These are phyloP conservation scores for Tremellales sp. DNA, from an alignment of 1,284 basidiomycete genomes.

Conservation along the genomic window DNA sequence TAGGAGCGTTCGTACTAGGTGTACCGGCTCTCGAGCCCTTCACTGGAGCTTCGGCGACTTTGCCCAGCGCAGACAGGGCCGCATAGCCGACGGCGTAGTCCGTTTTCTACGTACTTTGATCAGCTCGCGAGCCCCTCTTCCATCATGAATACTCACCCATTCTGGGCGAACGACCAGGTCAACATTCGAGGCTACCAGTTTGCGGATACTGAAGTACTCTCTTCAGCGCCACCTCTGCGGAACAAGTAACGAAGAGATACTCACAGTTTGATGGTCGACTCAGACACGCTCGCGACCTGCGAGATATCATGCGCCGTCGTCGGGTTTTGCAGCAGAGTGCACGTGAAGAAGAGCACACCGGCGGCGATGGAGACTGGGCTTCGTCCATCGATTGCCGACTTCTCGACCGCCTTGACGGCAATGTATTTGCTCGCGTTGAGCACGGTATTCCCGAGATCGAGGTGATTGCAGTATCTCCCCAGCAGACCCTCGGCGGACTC, in stretches of 20 bases:
- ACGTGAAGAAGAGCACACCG: slow-evolving; percentile 91
- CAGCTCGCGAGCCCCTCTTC: neutral
- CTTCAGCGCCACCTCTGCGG: neutral
- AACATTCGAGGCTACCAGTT: slow-evolving; percentile 35
- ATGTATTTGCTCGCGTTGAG: slow-evolving; percentile 71
- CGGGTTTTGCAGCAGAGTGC: slow-evolving; percentile 62
- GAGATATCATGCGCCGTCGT: slow-evolving; percentile 83
- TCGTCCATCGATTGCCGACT: slow-evolving; percentile 85
- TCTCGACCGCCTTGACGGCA: slow-evolving; percentile 72
- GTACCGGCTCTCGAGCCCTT: slow-evolving; percentile 11
- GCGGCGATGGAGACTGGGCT: slow-evolving; percentile 95
- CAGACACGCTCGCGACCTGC: slow-evolving; percentile 93
- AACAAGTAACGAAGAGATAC: slow-evolving; percentile 16
- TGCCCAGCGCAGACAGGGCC: slow-evolving; percentile 12
- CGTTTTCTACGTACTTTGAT: slow-evolving; percentile 11
- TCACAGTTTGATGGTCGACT: slow-evolving; percentile 84
- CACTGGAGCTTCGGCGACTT: neutral
- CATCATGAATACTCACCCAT: slow-evolving; percentile 37
- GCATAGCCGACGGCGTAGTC: slow-evolving; percentile 17
- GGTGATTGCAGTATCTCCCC: slow-evolving; percentile 88
- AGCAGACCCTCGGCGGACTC: slow-evolving; percentile 77
- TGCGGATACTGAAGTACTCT: slow-evolving; percentile 45
- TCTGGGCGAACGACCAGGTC: slow-evolving; percentile 42
- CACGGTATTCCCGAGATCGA: slow-evolving; percentile 39
- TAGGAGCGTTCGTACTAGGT: neutral